Evolutionary conservation across 306 rosid genomes (phyloP).

Genomic region (Prunus kanzakura): DNA sequence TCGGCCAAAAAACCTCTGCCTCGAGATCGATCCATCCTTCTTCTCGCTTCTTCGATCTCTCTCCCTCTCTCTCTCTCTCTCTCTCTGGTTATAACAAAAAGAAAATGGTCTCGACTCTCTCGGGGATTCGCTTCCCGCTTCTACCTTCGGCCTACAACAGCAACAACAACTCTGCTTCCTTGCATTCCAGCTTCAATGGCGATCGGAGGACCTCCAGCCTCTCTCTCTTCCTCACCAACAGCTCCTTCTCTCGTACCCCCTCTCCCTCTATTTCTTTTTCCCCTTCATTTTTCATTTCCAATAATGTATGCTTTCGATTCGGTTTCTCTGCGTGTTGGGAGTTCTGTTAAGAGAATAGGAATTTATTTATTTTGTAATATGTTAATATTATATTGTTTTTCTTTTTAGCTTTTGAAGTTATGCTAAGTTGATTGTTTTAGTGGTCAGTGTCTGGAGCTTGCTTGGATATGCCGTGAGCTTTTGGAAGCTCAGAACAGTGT

Average conservation of each 20-base stretch:
- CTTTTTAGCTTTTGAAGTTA: neutral
- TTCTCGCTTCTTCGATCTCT: neutral
- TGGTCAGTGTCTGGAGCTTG: neutral
- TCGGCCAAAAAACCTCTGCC: neutral
- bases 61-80: neutral
- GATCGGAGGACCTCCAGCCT: constrained; percentile 33
- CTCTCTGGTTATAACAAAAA: neutral
- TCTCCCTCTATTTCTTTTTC: constrained; percentile 19
- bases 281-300: constrained; percentile 3
- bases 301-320: neutral
- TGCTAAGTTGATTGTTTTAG: too few relatives aligned
- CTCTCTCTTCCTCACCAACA: constrained; percentile 37
- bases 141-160: constrained; percentile 36
- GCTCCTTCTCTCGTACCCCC: constrained; percentile 43
- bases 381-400: neutral
- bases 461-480: neutral
- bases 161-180: constrained; percentile 2
- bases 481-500: neutral
- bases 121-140: constrained; percentile 68
- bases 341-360: neutral
- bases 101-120: constrained; percentile 65
- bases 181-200: constrained; percentile 35
- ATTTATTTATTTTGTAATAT: neutral
- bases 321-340: neutral
- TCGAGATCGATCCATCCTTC: neutral